Base-by-base conservation (phyloP, 192 early-diverging fungal genomes). In the Podila minutissima region DNA sequence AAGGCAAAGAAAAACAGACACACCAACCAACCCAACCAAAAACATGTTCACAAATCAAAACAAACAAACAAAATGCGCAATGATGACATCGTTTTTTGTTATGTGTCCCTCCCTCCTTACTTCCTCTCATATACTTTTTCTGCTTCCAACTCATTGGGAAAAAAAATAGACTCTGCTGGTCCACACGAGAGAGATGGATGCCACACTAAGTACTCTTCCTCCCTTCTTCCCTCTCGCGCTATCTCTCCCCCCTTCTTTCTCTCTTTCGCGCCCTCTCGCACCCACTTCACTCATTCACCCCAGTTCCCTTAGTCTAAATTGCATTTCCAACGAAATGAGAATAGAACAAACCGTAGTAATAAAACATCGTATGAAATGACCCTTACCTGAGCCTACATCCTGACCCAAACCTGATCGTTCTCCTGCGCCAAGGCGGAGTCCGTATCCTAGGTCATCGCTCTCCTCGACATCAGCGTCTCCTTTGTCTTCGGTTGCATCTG, bases 351-450 rank as follows among this genome's bases (percentile, higher is more conserved):
- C 20, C 12, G 2, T 24, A 55, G 24, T 5, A 55, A 55, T 55
- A 55, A 55, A 55, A 53, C 38, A 24, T 20, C 7, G 5, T 6
- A 26, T 32, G 22, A 48, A 51, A 58, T 68, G 66, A 41, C 55
- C 20, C 68, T 67, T 69, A 68, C 65, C 79, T 72, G 71, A 74
- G 37, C 32, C 57, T 62, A 37, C 26, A 66, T 82, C 59, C 41
- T 62, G 66, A 48, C 64, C 60, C 75, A 69, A 60, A 49, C 50
- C 51, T 29, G 37, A 35, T 73, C 51, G 28, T n/a, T 51, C 17
- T 68, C 66, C 17, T 37, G 41, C 41, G 41, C 41, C 41, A 46
- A 46, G 41, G 33, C 33, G 33, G 41, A 15, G 41, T 17, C 41
- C 41, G 41, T 4, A 11, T 46, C 41, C 41, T 46, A 46, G 41